phyloP scores from a whole-genome alignment of 1,139 yeast species.

The Diutina mesorugosa region DNA sequence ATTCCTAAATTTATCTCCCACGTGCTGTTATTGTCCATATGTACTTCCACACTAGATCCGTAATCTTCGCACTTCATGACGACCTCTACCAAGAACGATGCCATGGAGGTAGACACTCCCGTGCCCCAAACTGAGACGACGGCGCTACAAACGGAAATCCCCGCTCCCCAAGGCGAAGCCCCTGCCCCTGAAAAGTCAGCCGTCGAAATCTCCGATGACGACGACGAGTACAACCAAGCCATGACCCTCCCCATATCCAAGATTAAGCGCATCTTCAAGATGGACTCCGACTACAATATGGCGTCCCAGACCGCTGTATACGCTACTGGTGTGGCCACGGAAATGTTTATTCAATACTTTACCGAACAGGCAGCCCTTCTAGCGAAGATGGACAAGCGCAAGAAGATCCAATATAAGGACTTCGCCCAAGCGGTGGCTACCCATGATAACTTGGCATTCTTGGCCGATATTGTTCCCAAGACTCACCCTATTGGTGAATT shows the following conservation, averaged over 20 bases:
- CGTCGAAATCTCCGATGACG: not conserved
- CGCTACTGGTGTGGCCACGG: slow-evolving; percentile 80
- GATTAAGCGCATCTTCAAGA: slow-evolving; percentile 70
- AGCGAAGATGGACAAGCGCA: slow-evolving; percentile 59
- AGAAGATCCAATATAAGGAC: slow-evolving; percentile 63
- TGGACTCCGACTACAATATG: slow-evolving; percentile 71
- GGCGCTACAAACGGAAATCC: not conserved
- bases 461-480: slow-evolving; percentile 58
- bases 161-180: not conserved
- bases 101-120: not conserved
- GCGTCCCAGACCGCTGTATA: slow-evolving; percentile 73
- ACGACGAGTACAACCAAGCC: slow-evolving; percentile 10
- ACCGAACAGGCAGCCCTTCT: slow-evolving; percentile 67
- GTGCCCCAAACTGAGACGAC: not conserved
- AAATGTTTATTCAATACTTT: slow-evolving; percentile 66
- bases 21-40: no score
- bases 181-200: not conserved
- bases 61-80: not conserved
- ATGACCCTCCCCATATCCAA: slow-evolving; percentile 59
- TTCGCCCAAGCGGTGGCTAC: slow-evolving; percentile 58
- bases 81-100: not conserved
- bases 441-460: slow-evolving; percentile 56
- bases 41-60: not conserved
- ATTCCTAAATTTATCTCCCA: not conserved
- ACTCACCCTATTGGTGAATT: slow-evolving; percentile 42